phyloP scores from a whole-genome alignment of 371 early-diverging fungal genomes.

The Mucor irregularis region DNA sequence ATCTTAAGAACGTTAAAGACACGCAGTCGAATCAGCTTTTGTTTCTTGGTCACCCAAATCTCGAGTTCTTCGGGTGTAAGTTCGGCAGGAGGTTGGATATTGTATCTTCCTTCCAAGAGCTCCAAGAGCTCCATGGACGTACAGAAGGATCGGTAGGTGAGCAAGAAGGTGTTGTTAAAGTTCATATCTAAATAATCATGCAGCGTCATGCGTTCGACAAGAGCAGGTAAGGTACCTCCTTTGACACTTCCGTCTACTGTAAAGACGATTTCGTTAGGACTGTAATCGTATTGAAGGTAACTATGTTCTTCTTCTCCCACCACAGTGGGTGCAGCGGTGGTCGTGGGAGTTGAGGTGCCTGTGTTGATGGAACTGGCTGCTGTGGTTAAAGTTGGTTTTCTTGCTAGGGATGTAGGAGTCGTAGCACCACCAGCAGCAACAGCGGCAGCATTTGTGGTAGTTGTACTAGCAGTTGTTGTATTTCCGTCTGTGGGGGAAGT shows the following conservation, averaged over 20 bases:
- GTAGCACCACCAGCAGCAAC: background rate
- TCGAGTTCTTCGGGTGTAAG: constrained; percentile 64
- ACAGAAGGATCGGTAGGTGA: constrained; percentile 90
- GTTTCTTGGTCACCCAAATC: constrained; percentile 82
- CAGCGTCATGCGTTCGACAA: constrained; percentile 86
- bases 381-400: background rate
- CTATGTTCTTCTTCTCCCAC: constrained; percentile 22
- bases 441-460: background rate
- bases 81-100: constrained; percentile 69
- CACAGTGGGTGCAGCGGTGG: constrained; percentile 2
- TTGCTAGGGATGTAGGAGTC: too few species aligned
- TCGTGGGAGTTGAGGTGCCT: too few species aligned
- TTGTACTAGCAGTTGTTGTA: background rate
- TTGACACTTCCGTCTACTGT: constrained; percentile 84
- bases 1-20: constrained; percentile 89
- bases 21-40: constrained; percentile 81
- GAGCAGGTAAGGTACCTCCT: constrained; percentile 84
- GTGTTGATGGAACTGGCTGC: background rate
- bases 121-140: constrained; percentile 73
- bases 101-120: constrained; percentile 67
- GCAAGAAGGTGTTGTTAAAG: constrained; percentile 81
- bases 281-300: constrained; percentile 40
- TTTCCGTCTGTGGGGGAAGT: background rate
- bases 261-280: constrained; percentile 70
- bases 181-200: constrained; percentile 80